Evolutionary conservation across 2,329 filamentous ascomycete genomes (phyloP).

Genomic region (Claviceps digitariae): DNA sequence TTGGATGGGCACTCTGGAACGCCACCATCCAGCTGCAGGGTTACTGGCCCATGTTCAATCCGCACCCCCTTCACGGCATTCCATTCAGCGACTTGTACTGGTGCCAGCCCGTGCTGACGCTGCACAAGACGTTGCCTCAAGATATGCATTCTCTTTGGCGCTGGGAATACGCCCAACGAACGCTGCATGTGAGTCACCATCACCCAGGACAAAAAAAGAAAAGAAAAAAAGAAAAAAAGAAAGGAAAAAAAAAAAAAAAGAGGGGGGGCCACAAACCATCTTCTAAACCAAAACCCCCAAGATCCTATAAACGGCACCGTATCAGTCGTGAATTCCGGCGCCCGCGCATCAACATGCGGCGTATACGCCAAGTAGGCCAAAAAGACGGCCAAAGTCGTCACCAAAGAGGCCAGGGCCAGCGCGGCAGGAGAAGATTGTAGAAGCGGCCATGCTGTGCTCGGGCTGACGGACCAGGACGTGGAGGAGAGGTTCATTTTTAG

Average conservation of each 20-base stretch:
- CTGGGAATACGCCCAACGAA: constrained; percentile 38
- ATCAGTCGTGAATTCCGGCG: constrained; percentile 1
- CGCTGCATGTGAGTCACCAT: constrained; percentile 18
- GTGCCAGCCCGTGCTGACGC: constrained; percentile 42
- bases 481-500: not conserved
- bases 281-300: not conserved
- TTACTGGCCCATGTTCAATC: constrained; percentile 41
- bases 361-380: constrained; percentile 1
- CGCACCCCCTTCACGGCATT: constrained; percentile 38
- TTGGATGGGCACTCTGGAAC: constrained; percentile 33
- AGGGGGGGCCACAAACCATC: too few relatives aligned
- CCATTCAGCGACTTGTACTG: constrained; percentile 35
- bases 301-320: not conserved
- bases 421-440: not conserved
- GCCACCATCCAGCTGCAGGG: constrained; percentile 28
- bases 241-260: too few relatives aligned
- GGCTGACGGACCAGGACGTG: not conserved
- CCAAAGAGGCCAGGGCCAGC: not conserved
- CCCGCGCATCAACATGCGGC: not conserved
- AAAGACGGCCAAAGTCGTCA: not conserved
- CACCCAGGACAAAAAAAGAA: too few relatives aligned
- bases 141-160: constrained; percentile 39
- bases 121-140: constrained; percentile 40
- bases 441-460: not conserved
- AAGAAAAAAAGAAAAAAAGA: too few relatives aligned